Evolutionary conservation across 345 rosid genomes (phyloP), one percentile per base, ranked within the genome.

Genomic region (Brassica carinata): DNA sequence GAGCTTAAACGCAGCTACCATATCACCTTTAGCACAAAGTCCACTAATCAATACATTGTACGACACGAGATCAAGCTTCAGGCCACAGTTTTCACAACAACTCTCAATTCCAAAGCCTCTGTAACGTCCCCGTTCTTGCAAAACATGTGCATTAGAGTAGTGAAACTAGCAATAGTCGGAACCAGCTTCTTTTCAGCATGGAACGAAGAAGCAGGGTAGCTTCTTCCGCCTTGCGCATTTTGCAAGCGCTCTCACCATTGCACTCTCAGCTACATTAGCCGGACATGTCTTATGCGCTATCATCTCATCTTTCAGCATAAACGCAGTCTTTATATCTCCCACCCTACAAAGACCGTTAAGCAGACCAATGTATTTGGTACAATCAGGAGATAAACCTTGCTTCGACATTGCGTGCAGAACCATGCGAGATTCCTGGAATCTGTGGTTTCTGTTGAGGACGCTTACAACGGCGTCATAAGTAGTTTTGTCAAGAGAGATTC

Each of bases 231-330:
- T 91, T 92, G 33, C 98, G 68, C 89, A 90, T 71, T 70, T 87
- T 15, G 97, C 97, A 78, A 94, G 89, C 5, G 88, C 98, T 86
- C 97, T 87, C n/a, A 92, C 90, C 83, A 92, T 70, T 67, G 98
- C 91, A 84, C 98, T 91, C 85, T 91, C 97, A 55, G 92, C 97
- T 82, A 91, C 90, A 76, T 85, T 87, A 34, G 13, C 64, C 5
- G 92, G 79, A 84, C 79, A 69, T 38, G 84, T 73, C 63, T 86
- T 85, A 62, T 74, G 69, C 53, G 82, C 73, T 78, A 79, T 77
- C 95, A 94, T 90, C 83, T 91, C 93, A 64, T 92, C 90, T 82
- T 84, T 94, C 76, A 94, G 57, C 84, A 27, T 70, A 80, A 91
- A 87, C 38, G 94, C 98, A 53, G 83, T 82, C 81, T 84, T 72